Percentiles rank a stretch among this genome's conserved stretches.
Conservation (phyloP, 208 protist genomes). For the Crithidia sp. region DNA sequence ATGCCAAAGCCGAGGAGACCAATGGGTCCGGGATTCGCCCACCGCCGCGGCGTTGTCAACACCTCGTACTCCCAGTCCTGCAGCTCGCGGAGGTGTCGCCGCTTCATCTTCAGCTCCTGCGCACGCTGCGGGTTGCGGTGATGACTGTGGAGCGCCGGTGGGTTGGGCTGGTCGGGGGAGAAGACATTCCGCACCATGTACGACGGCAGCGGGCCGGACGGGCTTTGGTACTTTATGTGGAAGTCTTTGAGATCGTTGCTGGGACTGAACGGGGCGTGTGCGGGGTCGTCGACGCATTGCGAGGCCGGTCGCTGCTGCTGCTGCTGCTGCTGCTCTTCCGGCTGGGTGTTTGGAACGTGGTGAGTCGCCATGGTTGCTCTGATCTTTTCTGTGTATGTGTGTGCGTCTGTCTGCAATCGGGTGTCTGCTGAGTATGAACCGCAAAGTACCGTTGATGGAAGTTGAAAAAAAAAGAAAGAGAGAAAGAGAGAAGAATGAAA, state of each 20-base stretch:
- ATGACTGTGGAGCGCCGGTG: neutral
- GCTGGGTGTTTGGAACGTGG: too few relatives aligned
- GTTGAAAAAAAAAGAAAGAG: neutral
- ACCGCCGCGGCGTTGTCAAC: slow-evolving; percentile 2
- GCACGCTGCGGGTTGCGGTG: neutral
- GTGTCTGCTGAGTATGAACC: too few relatives aligned
- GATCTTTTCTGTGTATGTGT: too few relatives aligned
- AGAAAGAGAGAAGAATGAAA: neutral
- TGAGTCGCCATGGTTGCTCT: too few relatives aligned
- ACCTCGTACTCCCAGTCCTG: slow-evolving; percentile 1
- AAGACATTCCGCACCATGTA: neutral
- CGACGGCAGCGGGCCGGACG: neutral
- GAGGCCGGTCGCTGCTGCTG: too few relatives aligned
- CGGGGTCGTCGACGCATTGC: neutral
- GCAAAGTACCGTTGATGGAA: neutral
- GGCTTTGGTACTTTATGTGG: slow-evolving; percentile 1
- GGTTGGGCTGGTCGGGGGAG: neutral
- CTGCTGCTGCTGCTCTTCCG: too few relatives aligned
- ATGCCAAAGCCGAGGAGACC: slow-evolving; percentile 55
- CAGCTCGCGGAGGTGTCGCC: neutral
- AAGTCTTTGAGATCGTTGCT: neutral
- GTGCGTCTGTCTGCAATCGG: too few relatives aligned
- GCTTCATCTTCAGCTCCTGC: neutral
- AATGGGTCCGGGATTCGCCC: slow-evolving; percentile 32
- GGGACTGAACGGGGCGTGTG: neutral